Conservation (phyloP, 306 rosid species). For the Leucaena leucocephala region DNA sequence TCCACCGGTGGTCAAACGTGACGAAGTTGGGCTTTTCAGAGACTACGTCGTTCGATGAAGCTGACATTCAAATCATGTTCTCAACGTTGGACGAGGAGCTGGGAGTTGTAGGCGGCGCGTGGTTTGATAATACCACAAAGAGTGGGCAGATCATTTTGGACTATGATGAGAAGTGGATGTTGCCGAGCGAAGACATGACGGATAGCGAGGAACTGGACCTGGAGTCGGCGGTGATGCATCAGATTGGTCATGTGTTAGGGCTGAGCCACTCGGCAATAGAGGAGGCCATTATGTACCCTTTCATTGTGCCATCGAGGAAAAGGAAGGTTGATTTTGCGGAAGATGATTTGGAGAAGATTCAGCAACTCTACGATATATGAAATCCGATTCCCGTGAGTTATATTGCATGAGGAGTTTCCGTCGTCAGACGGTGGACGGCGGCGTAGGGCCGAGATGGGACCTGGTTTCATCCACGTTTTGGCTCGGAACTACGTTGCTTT, state of each 20-base stretch:
- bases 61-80: not conserved
- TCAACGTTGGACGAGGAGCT: not conserved
- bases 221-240: constrained; percentile 29
- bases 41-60: not conserved
- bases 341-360: constrained; percentile 9
- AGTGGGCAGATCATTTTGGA: not conserved
- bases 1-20: not conserved
- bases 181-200: not conserved
- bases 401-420: not conserved
- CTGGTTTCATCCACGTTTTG: not conserved
- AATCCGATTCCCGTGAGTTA: not conserved
- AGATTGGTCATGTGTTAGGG: constrained; percentile 35
- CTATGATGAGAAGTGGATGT: not conserved
- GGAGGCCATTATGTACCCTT: constrained; percentile 31
- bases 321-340: constrained; percentile 20
- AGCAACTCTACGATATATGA: not conserved
- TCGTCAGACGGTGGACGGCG: not conserved
- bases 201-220: constrained; percentile 8
- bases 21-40: not conserved
- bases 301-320: not conserved
- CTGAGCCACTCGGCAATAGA: constrained; percentile 23
- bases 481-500: not conserved
- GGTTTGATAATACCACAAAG: not conserved
- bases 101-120: not conserved
- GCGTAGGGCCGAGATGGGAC: not conserved